Conservation (phyloP, 140 eudicot species). For the Erigeron philadelphicus region DNA sequence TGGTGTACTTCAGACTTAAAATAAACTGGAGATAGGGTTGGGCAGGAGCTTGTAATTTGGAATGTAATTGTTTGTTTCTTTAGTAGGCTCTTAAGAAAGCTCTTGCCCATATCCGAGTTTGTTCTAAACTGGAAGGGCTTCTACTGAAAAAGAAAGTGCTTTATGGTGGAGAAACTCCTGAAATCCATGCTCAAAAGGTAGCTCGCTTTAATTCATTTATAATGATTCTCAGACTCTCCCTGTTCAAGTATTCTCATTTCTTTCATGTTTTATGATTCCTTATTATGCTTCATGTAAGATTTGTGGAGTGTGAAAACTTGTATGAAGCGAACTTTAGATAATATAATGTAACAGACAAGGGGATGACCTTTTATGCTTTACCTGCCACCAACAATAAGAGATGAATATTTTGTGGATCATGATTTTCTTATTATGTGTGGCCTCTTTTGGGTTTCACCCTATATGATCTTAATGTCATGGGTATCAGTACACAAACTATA, state of each 20-base stretch:
- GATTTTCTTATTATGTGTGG: neutral
- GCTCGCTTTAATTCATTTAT: neutral
- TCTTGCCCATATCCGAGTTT: conserved; percentile 71
- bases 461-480: neutral
- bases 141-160: conserved; percentile 66
- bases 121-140: conserved; percentile 83
- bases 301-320: conserved; percentile 1
- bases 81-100: conserved; percentile 78
- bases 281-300: neutral
- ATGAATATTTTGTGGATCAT: conserved; percentile 1
- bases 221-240: neutral
- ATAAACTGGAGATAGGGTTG: neutral
- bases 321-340: neutral
- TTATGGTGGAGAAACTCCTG: conserved; percentile 71
- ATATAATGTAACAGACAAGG: neutral
- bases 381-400: neutral
- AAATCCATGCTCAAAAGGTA: conserved; percentile 93
- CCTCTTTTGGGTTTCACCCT: neutral
- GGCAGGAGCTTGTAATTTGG: conserved; percentile 12
- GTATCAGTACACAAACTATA: too few relatives aligned
- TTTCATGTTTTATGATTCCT: neutral
- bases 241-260: neutral
- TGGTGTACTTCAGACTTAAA: neutral
- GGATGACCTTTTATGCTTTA: neutral
- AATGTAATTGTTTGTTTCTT: conserved; percentile 28